These are phyloP conservation scores for Senna tora DNA, from an alignment of 306 rosid species.

Conservation along the genomic window DNA sequence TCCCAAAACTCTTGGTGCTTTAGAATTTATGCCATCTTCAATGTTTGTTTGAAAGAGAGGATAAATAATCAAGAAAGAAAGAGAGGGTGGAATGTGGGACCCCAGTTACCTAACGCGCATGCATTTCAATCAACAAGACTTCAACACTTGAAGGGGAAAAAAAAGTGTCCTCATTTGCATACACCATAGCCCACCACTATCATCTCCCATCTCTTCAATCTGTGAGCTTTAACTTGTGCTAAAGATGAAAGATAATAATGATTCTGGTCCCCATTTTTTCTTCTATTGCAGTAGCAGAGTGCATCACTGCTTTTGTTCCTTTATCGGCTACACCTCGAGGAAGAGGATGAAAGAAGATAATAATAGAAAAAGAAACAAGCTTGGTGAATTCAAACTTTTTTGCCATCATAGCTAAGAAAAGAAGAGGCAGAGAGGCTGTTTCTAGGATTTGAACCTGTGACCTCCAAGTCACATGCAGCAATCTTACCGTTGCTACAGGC, in stretches of 20 bases:
- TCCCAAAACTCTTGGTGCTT: conserved; percentile 46
- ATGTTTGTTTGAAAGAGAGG: conserved; percentile 45
- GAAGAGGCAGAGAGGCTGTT: no score
- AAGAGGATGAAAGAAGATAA: conserved; percentile 29
- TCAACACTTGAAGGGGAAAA: conserved; percentile 48
- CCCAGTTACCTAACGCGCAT: conserved; percentile 64
- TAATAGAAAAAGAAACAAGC: conserved; percentile 36
- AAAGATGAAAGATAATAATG: conserved; percentile 58
- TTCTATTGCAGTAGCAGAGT: conserved; percentile 41
- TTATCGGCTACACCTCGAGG: conserved; percentile 51
- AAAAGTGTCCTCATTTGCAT: conserved; percentile 55
- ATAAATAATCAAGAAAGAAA: conserved; percentile 45
- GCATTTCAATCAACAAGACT: conserved; percentile 59
- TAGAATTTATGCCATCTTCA: conserved; percentile 43
- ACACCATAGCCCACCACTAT: conserved; percentile 62
- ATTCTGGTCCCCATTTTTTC: conserved; percentile 50
- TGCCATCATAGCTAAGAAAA: conserved; percentile 48
- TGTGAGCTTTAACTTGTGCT: conserved; percentile 53
- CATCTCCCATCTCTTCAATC: conserved; percentile 56
- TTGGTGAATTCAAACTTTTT: conserved; percentile 41
- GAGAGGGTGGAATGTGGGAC: conserved; percentile 54
- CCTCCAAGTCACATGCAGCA: no score
- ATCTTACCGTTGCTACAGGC: no score
- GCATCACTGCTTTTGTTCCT: conserved; percentile 48
- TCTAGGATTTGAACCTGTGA: no score